These are phyloP conservation scores for Saturnispora sanitii DNA, from an alignment of 805 yeast species.

Conservation along the genomic window DNA sequence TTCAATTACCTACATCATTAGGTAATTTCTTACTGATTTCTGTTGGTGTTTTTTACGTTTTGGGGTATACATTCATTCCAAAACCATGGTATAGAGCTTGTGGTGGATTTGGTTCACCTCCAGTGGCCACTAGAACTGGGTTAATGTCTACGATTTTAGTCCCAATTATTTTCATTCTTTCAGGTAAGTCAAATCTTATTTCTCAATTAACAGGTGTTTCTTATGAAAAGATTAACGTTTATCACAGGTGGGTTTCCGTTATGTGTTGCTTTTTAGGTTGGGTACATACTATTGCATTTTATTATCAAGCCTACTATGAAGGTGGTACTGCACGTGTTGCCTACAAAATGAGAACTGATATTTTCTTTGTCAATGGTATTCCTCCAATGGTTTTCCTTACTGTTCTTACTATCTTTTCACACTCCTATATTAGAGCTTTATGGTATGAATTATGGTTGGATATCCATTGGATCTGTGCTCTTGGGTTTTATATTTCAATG, in stretches of 20 bases:
- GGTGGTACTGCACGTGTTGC: constrained; percentile 35
- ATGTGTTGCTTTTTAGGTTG: constrained; percentile 33
- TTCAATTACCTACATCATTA: constrained; percentile 31
- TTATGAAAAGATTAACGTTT: constrained; percentile 43
- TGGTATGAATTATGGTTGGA: constrained; percentile 42
- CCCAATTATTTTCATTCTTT: constrained; percentile 40
- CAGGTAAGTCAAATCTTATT: constrained; percentile 45
- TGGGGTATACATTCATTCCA: constrained; percentile 32
- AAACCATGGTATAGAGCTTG: constrained; percentile 44
- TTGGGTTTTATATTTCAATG: constrained; percentile 38
- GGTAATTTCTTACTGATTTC: constrained; percentile 28
- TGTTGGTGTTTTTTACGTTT: constrained; percentile 26
- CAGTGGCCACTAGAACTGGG: constrained; percentile 45
- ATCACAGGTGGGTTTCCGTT: constrained; percentile 41
- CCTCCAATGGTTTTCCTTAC: constrained; percentile 39
- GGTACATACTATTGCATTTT: constrained; percentile 44
- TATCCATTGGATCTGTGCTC: constrained; percentile 43
- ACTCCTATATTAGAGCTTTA: constrained; percentile 30
- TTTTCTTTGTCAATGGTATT: constrained; percentile 31
- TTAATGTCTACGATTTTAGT: constrained; percentile 39
- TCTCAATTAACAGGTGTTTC: constrained; percentile 42
- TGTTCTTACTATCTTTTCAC: constrained; percentile 34
- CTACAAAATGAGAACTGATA: constrained; percentile 18
- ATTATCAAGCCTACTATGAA: constrained; percentile 34
- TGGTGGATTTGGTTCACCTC: constrained; percentile 49